phyloP scores from a whole-genome alignment of 2,329 filamentous ascomycete species.

The Penicillium psychrosexuale region DNA sequence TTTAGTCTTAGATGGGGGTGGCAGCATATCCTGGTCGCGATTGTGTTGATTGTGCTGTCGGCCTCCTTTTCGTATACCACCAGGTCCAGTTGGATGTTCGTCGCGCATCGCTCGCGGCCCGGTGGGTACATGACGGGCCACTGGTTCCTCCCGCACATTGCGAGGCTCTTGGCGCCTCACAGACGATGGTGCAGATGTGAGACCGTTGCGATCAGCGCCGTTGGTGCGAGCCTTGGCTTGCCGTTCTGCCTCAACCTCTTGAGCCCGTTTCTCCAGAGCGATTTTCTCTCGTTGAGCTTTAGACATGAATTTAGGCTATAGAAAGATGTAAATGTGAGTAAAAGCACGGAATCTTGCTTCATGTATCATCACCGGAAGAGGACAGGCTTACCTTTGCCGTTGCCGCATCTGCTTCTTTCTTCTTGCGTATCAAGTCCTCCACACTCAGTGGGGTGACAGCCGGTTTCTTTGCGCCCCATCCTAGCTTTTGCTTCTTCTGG shows the following conservation, averaged over 20 bases:
- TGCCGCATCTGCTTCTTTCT: constrained; percentile 79
- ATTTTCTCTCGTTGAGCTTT: constrained; percentile 78
- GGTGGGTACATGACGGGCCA: constrained; percentile 51
- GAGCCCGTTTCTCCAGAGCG: constrained; percentile 71
- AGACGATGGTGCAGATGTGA: constrained; percentile 12
- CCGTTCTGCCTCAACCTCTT: constrained; percentile 65
- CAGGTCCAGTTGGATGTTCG: constrained; percentile 49
- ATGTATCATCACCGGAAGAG: constrained; percentile 3
- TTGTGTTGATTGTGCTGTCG: constrained; percentile 4
- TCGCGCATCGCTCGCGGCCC: constrained; percentile 68
- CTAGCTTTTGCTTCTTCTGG: constrained; percentile 53
- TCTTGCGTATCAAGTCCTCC: constrained; percentile 79
- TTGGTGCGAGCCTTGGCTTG: constrained; percentile 44
- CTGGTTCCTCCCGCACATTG: constrained; percentile 1
- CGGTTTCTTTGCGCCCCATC: constrained; percentile 49
- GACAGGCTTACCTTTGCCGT: constrained; percentile 64
- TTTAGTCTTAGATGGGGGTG: constrained; percentile 43
- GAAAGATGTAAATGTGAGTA: constrained; percentile 21
- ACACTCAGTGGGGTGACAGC: constrained; percentile 64
- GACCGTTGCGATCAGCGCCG: constrained; percentile 26
- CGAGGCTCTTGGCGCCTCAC: constrained; percentile 24
- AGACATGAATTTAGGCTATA: constrained; percentile 74
- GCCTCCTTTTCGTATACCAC: constrained; percentile 43
- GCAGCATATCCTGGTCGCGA: constrained; percentile 51
- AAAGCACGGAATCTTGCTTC: constrained; percentile 1